Conservation (phyloP, 2,329 filamentous ascomycete genomes). For the Hypocreales sp. region DNA sequence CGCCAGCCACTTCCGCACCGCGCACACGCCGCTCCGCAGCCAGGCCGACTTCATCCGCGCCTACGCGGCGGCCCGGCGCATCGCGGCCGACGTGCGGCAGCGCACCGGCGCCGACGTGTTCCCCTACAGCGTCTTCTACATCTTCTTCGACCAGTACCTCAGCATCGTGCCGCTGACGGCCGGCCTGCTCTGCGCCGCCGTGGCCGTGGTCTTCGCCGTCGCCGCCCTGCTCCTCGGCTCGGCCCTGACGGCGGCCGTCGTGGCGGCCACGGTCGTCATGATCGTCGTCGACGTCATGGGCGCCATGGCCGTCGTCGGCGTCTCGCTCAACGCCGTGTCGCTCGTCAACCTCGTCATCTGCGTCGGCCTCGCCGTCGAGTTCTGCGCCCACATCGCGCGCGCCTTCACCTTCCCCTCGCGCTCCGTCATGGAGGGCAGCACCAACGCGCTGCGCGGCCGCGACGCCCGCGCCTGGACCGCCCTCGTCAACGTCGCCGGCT, state of each 20-base stretch:
- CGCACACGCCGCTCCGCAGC: slow-evolving; percentile 71
- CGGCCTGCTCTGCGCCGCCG: slow-evolving; percentile 64
- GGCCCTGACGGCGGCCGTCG: slow-evolving; percentile 61
- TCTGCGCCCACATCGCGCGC: slow-evolving; percentile 90
- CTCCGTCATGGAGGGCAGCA: slow-evolving; percentile 62
- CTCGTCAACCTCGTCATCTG: slow-evolving; percentile 95
- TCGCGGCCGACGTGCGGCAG: slow-evolving; percentile 58
- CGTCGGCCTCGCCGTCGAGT: slow-evolving; percentile 91
- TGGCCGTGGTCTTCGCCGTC: slow-evolving; percentile 74
- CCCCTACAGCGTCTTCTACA: slow-evolving; percentile 94
- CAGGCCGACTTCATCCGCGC: slow-evolving; percentile 89
- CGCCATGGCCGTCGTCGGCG: slow-evolving; percentile 76
- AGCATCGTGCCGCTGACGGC: slow-evolving; percentile 69
- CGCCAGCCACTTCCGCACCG: slow-evolving; percentile 83
- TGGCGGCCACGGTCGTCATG: slow-evolving; percentile 83
- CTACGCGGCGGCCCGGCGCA: slow-evolving; percentile 77
- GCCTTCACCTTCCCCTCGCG: slow-evolving; percentile 89
- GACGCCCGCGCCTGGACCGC: slow-evolving; percentile 86
- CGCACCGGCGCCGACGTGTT: slow-evolving; percentile 72
- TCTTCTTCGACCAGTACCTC: slow-evolving; percentile 97
- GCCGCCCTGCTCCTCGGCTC: slow-evolving; percentile 74
- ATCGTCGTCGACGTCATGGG: slow-evolving; percentile 88
- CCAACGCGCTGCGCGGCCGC: slow-evolving; percentile 61
- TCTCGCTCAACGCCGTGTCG: slow-evolving; percentile 87
- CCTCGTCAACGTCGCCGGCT: slow-evolving; percentile 84